Evolutionary conservation across 148 eudicot species (phyloP), one percentile per base, ranked within the genome.

Genomic region (Diospyros lotus): DNA sequence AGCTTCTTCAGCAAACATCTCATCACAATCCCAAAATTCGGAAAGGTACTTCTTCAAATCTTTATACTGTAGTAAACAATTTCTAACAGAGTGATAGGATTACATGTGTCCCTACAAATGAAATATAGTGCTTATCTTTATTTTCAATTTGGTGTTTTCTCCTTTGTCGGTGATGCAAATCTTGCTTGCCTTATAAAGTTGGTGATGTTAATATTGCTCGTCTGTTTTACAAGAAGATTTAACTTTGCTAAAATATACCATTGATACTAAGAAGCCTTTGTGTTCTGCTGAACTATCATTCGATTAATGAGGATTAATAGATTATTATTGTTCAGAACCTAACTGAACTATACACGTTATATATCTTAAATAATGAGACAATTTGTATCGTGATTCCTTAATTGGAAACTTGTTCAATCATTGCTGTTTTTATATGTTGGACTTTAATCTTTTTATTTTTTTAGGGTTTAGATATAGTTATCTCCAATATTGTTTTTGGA

Each of bases 21-120:
- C 98, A 94, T 84, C 89, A 94, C 83, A 94, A 92, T 82, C 74
- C 83, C 11, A 94, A 92, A 90, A 92, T 90, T 65, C 98, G 98
- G 55, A 87, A 86, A 92, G 98, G 98, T 94, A 75, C 18, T 58
- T 75, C 42, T 3, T 55, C 69, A 2, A n/a, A 56, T 63, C 62
- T 72, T 42, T 39, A 13, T 62, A 63, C 28, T 11, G 13, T 40
- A 51, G 17, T 76, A 41, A 61, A 8, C 12, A 18, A 7, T 54
- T 59, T 66, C 73, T 58, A 46, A 9, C 14, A 54, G 60, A 60
- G 71, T 66, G 59, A n/a, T 42, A 55, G 45, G 14, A 68, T 68
- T 44, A 38, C 41, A 7, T 11, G 52, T 42, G 63, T 28, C 68
- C 15, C 40, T 58, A 43, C 56, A 53, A 13, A 62, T 51, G 64